Percentiles rank a stretch among this genome's conserved stretches.
Conservation (phyloP, 768 basidiomycete species). For the Naganishia vishniacii region DNA sequence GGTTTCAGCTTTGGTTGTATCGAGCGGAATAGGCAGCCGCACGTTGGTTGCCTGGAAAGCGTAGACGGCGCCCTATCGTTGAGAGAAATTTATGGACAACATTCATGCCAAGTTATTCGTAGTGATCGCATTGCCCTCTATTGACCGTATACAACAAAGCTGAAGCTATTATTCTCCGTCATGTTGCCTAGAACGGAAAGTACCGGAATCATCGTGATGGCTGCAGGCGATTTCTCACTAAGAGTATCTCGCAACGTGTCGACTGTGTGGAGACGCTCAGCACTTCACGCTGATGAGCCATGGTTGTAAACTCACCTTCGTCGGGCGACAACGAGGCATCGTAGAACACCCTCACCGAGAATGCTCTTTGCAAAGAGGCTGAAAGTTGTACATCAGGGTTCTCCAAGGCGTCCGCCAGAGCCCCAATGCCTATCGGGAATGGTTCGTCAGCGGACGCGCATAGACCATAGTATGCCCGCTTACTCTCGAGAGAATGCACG, state of each 20-base stretch:
- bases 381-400: not conserved
- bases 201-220: slow-evolving; percentile 2
- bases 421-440: not conserved
- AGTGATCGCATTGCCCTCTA: not conserved
- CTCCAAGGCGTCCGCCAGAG: slow-evolving; percentile 9
- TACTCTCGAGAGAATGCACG: slow-evolving; percentile 15
- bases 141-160: slow-evolving; percentile 10
- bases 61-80: no score
- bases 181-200: not conserved
- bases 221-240: not conserved
- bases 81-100: no score
- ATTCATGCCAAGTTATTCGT: no score
- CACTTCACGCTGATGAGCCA: not conserved
- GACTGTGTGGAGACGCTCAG: not conserved
- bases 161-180: not conserved
- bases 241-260: not conserved
- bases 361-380: not conserved
- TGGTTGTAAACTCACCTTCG: not conserved
- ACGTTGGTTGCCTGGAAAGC: no score
- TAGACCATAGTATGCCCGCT: no score
- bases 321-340: not conserved
- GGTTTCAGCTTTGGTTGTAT: no score
- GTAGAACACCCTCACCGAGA: slow-evolving; percentile 7
- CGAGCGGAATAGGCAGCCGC: no score
- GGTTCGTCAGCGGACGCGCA: no score